Percentiles rank a stretch among this genome's conserved stretches.
These are phyloP conservation scores for Pouteria campechiana DNA, from an alignment of 179 eudicot species.

Conservation along the genomic window DNA sequence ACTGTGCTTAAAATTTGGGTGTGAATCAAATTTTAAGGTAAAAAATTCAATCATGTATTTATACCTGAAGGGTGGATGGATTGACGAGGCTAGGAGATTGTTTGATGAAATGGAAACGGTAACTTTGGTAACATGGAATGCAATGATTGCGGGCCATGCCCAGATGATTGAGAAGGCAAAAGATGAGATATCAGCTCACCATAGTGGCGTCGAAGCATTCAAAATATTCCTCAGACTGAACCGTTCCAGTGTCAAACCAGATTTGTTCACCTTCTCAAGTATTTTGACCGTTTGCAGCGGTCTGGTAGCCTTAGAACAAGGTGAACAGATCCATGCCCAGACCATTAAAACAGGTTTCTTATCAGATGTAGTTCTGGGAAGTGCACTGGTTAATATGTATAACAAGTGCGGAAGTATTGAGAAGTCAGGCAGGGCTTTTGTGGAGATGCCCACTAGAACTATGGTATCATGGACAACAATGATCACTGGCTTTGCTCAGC, in stretches of 20 bases:
- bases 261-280: constrained; percentile 61
- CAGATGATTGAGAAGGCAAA: constrained; percentile 46
- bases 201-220: constrained; percentile 49
- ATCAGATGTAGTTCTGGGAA: constrained; percentile 55
- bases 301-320: constrained; percentile 56
- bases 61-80: constrained; percentile 50
- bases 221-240: constrained; percentile 31
- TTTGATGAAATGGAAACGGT: constrained; percentile 38
- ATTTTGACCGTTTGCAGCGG: constrained; percentile 44
- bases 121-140: constrained; percentile 67
- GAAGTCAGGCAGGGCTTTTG: constrained; percentile 46
- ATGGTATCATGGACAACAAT: constrained; percentile 65
- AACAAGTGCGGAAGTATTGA: constrained; percentile 60
- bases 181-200: constrained; percentile 29
- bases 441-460: constrained; percentile 44
- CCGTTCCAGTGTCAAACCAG: constrained; percentile 44
- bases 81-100: constrained; percentile 39
- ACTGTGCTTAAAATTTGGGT: constrained; percentile 51
- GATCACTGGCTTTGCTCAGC: constrained; percentile 65
- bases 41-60: constrained; percentile 64
- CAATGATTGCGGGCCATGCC: constrained; percentile 76
- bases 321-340: constrained; percentile 73
- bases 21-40: constrained; percentile 24
- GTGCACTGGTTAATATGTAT: constrained; percentile 63
- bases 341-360: constrained; percentile 49